phyloP scores from a whole-genome alignment of 2,329 filamentous ascomycete genomes.

The Rhynchosporium agropyri region DNA sequence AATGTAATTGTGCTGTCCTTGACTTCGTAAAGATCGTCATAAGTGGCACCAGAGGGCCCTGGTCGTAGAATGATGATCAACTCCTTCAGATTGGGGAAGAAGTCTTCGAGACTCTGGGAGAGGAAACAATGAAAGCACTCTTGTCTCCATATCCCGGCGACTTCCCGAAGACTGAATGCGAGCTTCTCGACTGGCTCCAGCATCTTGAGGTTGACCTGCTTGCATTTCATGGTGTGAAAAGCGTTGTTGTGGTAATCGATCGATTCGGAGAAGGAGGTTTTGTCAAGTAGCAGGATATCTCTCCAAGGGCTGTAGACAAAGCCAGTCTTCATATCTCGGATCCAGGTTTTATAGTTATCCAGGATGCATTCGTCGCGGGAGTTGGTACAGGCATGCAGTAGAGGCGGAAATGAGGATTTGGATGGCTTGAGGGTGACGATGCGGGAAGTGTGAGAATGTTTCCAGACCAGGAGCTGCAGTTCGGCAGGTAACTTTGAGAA shows the following conservation, averaged over 20 bases:
- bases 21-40: slow-evolving; percentile 19
- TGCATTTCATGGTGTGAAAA: slow-evolving; percentile 15
- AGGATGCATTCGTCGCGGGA: slow-evolving; percentile 12
- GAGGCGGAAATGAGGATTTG: slow-evolving; percentile 2
- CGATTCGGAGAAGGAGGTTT: slow-evolving; percentile 1
- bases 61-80: slow-evolving; percentile 20
- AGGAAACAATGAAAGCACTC: slow-evolving; percentile 23
- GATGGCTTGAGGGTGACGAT: slow-evolving; percentile 13
- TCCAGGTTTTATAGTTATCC: slow-evolving; percentile 5
- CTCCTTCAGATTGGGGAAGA: slow-evolving; percentile 19
- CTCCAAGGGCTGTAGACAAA: slow-evolving; percentile 7
- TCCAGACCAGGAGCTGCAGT: slow-evolving; percentile 13
- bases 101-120: not conserved
- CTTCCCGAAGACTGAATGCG: slow-evolving; percentile 12
- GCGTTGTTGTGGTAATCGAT: slow-evolving; percentile 13
- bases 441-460: not conserved
- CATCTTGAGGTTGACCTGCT: not conserved
- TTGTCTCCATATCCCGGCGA: slow-evolving; percentile 9
- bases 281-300: slow-evolving; percentile 19
- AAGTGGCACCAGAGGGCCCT: slow-evolving; percentile 5
- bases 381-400: slow-evolving; percentile 9
- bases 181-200: slow-evolving; percentile 5
- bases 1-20: not conserved
- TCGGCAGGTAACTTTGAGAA: slow-evolving; percentile 17
- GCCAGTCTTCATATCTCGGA: slow-evolving; percentile 1